These are phyloP conservation scores for Drosera spatulata DNA, from an alignment of 179 eudicot species.

Conservation along the genomic window DNA sequence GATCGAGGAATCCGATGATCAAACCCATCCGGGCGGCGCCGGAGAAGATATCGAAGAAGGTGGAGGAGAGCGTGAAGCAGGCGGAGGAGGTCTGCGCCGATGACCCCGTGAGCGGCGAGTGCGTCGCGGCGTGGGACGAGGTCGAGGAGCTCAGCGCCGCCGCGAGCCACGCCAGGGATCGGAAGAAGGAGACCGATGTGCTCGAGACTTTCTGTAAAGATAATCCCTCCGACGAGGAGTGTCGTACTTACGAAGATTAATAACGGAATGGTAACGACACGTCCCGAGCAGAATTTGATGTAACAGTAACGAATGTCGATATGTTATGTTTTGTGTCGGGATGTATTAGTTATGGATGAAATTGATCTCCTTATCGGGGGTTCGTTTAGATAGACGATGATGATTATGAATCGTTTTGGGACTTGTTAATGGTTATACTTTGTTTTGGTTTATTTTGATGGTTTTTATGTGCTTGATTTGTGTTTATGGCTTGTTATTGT, in stretches of 20 bases:
- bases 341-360: no score
- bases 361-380: no score
- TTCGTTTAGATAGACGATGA: no score
- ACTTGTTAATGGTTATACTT: no score
- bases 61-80: constrained; percentile 63
- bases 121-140: constrained; percentile 94
- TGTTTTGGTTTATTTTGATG: no score
- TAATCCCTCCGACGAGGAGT: constrained; percentile 88
- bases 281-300: no score
- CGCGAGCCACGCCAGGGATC: constrained; percentile 87
- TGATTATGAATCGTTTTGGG: no score
- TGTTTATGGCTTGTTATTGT: no score
- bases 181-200: constrained; percentile 52
- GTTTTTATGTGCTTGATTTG: no score
- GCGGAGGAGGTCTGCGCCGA: constrained; percentile 76
- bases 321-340: not conserved
- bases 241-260: constrained; percentile 85
- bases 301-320: no score
- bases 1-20: constrained; percentile 12
- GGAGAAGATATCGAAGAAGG: constrained; percentile 49
- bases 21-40: constrained; percentile 42
- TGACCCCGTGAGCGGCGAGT: constrained; percentile 75
- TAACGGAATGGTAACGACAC: no score
- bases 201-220: constrained; percentile 77
- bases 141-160: constrained; percentile 98